These are phyloP conservation scores for Buddleja alternifolia DNA, from an alignment of 257 asterid genomes.

Conservation along the genomic window DNA sequence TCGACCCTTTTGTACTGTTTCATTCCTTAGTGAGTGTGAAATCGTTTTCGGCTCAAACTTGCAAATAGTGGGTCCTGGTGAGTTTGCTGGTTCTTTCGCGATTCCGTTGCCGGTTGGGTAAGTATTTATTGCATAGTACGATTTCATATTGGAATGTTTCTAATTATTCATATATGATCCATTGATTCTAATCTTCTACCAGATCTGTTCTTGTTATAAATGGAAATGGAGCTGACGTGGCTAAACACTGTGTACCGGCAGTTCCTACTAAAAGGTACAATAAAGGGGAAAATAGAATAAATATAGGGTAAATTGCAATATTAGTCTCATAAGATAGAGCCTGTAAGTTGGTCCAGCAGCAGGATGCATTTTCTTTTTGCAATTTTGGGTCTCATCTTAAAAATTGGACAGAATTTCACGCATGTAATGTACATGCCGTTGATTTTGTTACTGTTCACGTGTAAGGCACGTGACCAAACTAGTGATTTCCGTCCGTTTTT, in stretches of 20 bases:
- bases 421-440: too few species aligned
- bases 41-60: conserved; percentile 73
- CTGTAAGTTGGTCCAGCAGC: too few species aligned
- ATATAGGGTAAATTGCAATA: too few species aligned
- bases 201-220: conserved; percentile 80
- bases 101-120: conserved; percentile 84
- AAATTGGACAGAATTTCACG: too few species aligned
- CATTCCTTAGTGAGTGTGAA: conserved; percentile 76
- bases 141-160: neutral
- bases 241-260: conserved; percentile 81
- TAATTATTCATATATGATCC: neutral
- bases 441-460: too few species aligned
- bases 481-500: too few species aligned
- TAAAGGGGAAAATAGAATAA: neutral
- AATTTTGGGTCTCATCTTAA: too few species aligned
- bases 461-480: too few species aligned
- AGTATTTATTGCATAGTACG: conserved; percentile 24
- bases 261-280: conserved; percentile 76
- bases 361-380: too few species aligned
- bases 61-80: conserved; percentile 71
- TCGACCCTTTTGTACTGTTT: conserved; percentile 85
- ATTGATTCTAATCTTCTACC: conserved; percentile 23
- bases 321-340: too few species aligned
- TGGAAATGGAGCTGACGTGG: conserved; percentile 89
- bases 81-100: conserved; percentile 64